Conservation (phyloP, 768 basidiomycete species). For the Lactarius psammicola region DNA sequence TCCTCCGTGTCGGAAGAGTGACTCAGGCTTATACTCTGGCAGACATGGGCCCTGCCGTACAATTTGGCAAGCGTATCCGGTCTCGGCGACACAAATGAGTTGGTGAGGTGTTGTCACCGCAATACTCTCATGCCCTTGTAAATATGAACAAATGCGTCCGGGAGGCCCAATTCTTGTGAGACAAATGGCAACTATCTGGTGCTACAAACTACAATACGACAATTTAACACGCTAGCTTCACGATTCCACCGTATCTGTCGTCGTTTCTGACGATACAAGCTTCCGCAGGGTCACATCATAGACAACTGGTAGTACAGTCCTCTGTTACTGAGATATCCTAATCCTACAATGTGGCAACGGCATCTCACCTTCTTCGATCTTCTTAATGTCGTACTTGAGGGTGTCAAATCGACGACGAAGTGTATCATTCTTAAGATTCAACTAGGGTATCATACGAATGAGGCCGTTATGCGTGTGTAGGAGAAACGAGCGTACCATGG, state of each 20-base stretch:
- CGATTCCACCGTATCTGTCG: conserved; percentile 10
- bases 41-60: conserved; percentile 76
- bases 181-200: not conserved
- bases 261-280: conserved; percentile 40
- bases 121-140: not conserved
- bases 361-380: conserved; percentile 76
- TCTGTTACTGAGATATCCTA: conserved; percentile 13
- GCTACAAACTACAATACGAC: conserved; percentile 5
- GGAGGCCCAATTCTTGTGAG: not conserved
- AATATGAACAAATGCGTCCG: not conserved
- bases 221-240: conserved; percentile 11
- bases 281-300: conserved; percentile 82
- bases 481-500: conserved; percentile 55
- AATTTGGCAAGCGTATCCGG: conserved; percentile 72
- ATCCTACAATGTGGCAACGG: not conserved
- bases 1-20: conserved; percentile 9
- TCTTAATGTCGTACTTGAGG: conserved; percentile 84
- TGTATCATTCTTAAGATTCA: conserved; percentile 79
- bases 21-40: conserved; percentile 6
- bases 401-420: conserved; percentile 76
- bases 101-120: not conserved
- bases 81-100: conserved; percentile 40
- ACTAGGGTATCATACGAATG: conserved; percentile 38
- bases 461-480: not conserved
- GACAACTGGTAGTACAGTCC: conserved; percentile 51